These are phyloP conservation scores for Rachicladosporium sp. DNA, from an alignment of 2,329 filamentous ascomycete genomes.

Conservation along the genomic window DNA sequence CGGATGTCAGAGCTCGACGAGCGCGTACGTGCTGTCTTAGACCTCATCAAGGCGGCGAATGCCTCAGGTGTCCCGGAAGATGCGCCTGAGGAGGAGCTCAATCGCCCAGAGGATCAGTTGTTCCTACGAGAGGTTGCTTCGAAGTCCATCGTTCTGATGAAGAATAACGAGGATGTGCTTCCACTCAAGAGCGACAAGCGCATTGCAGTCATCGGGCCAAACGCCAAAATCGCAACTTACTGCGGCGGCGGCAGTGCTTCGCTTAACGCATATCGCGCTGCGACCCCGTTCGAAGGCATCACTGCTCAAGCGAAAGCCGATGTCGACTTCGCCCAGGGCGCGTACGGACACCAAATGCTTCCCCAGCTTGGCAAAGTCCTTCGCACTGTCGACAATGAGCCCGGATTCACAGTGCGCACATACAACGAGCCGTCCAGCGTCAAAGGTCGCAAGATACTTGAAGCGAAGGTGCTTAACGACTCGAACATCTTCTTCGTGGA, in stretches of 20 bases:
- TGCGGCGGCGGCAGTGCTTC: constrained; percentile 24
- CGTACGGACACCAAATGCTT: constrained; percentile 1
- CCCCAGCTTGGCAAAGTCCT: background rate
- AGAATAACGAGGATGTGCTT: constrained; percentile 47
- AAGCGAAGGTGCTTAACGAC: constrained; percentile 12
- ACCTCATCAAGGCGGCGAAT: constrained; percentile 38
- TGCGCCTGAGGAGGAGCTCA: constrained; percentile 17
- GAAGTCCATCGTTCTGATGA: constrained; percentile 34
- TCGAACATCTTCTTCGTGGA: constrained; percentile 37
- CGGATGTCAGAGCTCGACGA: constrained; percentile 34
- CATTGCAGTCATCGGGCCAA: constrained; percentile 62
- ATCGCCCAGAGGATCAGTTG: constrained; percentile 20
- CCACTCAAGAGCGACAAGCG: constrained; percentile 46
- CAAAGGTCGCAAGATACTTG: constrained; percentile 18
- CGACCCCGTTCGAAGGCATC: constrained; percentile 22
- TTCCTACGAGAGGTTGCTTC: constrained; percentile 17
- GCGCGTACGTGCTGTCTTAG: constrained; percentile 47
- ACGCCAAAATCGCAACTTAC: constrained; percentile 54
- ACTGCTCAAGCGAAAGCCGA: constrained; percentile 13
- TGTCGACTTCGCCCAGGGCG: constrained; percentile 20
- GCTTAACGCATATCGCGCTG: constrained; percentile 21
- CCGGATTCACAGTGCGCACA: constrained; percentile 3
- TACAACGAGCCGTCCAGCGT: constrained; percentile 12
- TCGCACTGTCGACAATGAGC: background rate
- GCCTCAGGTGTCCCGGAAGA: constrained; percentile 2